Conservation (phyloP, 2,329 filamentous ascomycete species). For the Hymenoscyphus repandus region DNA sequence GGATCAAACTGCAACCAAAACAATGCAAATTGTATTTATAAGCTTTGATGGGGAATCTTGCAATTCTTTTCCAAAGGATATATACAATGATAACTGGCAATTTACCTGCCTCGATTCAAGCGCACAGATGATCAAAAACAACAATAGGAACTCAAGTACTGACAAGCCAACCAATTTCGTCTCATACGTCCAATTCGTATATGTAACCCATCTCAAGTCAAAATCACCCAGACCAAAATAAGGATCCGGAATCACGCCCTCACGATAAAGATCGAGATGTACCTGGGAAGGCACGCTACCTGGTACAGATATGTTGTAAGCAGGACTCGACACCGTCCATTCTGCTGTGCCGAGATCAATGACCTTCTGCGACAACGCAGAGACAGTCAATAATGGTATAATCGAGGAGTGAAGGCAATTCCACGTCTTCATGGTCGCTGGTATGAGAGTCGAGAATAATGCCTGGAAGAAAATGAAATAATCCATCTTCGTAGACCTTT, state of each 20-base stretch:
- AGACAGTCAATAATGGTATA: background rate
- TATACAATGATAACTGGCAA: too few species aligned
- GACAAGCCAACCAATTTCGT: constrained; percentile 41
- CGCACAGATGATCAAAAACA: background rate
- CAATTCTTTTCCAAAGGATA: too few species aligned
- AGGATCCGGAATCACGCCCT: constrained; percentile 37
- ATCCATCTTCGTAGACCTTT: background rate
- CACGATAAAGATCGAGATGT: constrained; percentile 51
- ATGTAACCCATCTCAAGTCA: constrained; percentile 53
- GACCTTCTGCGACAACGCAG: constrained; percentile 6
- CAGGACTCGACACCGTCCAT: constrained; percentile 14
- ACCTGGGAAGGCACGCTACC: constrained; percentile 52
- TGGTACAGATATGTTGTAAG: constrained; percentile 44
- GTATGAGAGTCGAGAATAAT: background rate
- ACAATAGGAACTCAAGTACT: constrained; percentile 13
- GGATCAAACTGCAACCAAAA: too few species aligned
- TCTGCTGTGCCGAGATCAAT: constrained; percentile 11
- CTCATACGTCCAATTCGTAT: constrained; percentile 56
- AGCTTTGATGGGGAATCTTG: too few species aligned
- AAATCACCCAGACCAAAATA: constrained; percentile 54
- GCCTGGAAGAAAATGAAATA: background rate
- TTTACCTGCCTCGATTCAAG: too few species aligned
- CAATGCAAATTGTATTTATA: too few species aligned
- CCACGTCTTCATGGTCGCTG: constrained; percentile 5
- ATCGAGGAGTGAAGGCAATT: background rate